A percentile compares a stretch with the other conserved stretches of the same genome.
These are phyloP conservation scores for Sarocladium brachiariae DNA, from an alignment of 2,329 filamentous ascomycete species.

Conservation along the genomic window DNA sequence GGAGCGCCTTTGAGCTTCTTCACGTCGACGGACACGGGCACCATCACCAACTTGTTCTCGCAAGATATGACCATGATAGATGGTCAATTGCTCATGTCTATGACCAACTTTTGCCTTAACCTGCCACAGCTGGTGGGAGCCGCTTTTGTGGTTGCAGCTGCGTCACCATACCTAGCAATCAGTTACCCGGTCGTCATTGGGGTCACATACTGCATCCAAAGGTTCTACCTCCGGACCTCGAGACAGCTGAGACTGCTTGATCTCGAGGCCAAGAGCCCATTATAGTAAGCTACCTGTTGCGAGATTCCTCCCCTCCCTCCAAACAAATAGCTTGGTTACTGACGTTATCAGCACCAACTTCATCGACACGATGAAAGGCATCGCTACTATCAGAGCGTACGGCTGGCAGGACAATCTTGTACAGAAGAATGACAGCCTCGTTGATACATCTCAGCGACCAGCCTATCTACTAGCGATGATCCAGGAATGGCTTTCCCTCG, in stretches of 20 bases:
- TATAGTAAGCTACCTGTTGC: conserved; percentile 38
- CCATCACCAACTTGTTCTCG: conserved; percentile 36
- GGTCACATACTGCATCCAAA: conserved; percentile 44
- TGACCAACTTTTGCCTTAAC: conserved; percentile 23
- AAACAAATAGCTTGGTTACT: background rate
- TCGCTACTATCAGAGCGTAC: conserved; percentile 48
- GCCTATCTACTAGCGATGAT: conserved; percentile 50
- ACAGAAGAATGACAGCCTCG: conserved; percentile 34
- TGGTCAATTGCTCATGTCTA: conserved; percentile 26
- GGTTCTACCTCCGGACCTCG: conserved; percentile 53
- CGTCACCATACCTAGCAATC: conserved; percentile 37
- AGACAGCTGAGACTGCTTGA: conserved; percentile 54
- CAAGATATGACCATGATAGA: conserved; percentile 38
- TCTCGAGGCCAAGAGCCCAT: conserved; percentile 52
- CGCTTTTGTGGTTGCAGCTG: conserved; percentile 38
- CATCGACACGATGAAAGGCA: conserved; percentile 44
- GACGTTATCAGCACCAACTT: conserved; percentile 34
- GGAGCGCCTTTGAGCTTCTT: conserved; percentile 35
- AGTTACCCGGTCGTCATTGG: conserved; percentile 41
- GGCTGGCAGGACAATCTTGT: conserved; percentile 40
- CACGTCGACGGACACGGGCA: conserved; percentile 32
- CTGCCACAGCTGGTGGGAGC: conserved; percentile 30
- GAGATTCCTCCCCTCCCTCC: too few relatives aligned
- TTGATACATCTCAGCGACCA: conserved; percentile 48
- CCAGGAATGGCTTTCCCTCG: conserved; percentile 49